Percentiles rank a stretch among this genome's conserved stretches.
These are phyloP conservation scores for Yamadazyma kitorensis DNA, from an alignment of 805 yeast genomes.

Conservation along the genomic window DNA sequence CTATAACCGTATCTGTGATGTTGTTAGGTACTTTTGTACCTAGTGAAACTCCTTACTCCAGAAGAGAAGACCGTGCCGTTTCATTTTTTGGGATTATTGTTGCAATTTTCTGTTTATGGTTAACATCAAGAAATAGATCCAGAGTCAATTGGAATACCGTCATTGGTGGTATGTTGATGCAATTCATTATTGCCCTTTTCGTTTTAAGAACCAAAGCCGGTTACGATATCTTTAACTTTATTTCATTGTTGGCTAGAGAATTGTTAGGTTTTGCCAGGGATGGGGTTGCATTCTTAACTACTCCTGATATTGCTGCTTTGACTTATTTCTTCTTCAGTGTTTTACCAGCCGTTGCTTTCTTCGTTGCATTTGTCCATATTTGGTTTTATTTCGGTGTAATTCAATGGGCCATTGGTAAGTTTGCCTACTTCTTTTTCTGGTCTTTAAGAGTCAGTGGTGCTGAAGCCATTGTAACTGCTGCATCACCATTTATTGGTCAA, in stretches of 20 bases:
- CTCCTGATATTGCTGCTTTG: slow-evolving; percentile 32
- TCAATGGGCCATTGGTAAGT: slow-evolving; percentile 59
- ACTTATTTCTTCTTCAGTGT: slow-evolving; percentile 56
- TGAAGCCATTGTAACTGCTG: slow-evolving; percentile 64
- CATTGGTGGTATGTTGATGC: slow-evolving; percentile 57
- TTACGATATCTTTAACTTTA: slow-evolving; percentile 59
- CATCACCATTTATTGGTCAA: slow-evolving; percentile 64
- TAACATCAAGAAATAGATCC: slow-evolving; percentile 44
- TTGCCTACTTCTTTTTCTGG: slow-evolving; percentile 60
- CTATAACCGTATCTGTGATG: slow-evolving; percentile 44
- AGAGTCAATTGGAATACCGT: slow-evolving; percentile 58
- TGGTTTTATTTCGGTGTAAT: slow-evolving; percentile 58
- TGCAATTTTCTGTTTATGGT: slow-evolving; percentile 41
- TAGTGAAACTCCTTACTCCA: slow-evolving; percentile 44
- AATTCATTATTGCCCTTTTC: slow-evolving; percentile 56
- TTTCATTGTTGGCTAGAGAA: slow-evolving; percentile 54
- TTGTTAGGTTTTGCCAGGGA: slow-evolving; percentile 55
- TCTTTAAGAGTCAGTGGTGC: slow-evolving; percentile 58
- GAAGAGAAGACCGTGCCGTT: slow-evolving; percentile 51
- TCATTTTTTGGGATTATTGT: slow-evolving; percentile 56
- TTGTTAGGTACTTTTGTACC: slow-evolving; percentile 56
- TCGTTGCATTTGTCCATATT: slow-evolving; percentile 60
- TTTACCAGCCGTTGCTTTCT: slow-evolving; percentile 61
- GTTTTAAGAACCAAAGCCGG: slow-evolving; percentile 60
- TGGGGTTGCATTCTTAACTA: slow-evolving; percentile 61